Evolutionary conservation across 1,284 basidiomycete species (phyloP), one percentile per base, ranked within the genome.

Genomic region (Melanopsichium pennsylvanicum): DNA sequence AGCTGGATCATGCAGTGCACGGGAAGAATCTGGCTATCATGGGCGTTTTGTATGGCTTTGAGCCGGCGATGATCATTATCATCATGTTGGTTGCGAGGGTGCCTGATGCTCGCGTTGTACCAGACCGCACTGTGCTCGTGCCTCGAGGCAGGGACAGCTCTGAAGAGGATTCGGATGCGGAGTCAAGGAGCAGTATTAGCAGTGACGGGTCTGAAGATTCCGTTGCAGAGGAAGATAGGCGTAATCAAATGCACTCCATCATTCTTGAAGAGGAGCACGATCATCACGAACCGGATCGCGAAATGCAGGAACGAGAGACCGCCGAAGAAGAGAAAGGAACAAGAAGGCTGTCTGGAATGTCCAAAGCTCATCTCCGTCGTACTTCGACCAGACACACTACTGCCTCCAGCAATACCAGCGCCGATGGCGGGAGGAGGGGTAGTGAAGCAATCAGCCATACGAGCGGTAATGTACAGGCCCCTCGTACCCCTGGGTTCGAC

Each of bases 31-130:
- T 64, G 19, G 39, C 35, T 11, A 58, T 64, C 37, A 64, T 64
- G 55, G 55, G 61, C 6, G 38, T 64, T 13, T 27, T 64, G 36
- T 64, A 64, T 41, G 54, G 61, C 12, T 64, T 64, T 22, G 61
- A 64, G 34, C 61, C 61, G 5, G 11, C 25, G 19, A 64, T 64
- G 61, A 49, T 64, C 23, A 1, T 54, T 15, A 48, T 64, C 40
- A 64, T 64, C 22, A 64, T 64, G 61, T 19, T 54, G 1, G 61
- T 58, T 1, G 61, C 61, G 11, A 18, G 37, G 3, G 55, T 64
- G 12, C 61, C 49, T 3, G 54, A 52, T 34, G 49, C 54, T 4
- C 23, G 61, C 1, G 39, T 51, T 10, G 61, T 54, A 23, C 54
- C 61, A 8, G 61, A 64, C 19, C 54, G 61, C 15, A 64, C 61